Evolutionary conservation across 805 yeast genomes (phyloP).

Genomic region (Kockiozyma suomiensis): DNA sequence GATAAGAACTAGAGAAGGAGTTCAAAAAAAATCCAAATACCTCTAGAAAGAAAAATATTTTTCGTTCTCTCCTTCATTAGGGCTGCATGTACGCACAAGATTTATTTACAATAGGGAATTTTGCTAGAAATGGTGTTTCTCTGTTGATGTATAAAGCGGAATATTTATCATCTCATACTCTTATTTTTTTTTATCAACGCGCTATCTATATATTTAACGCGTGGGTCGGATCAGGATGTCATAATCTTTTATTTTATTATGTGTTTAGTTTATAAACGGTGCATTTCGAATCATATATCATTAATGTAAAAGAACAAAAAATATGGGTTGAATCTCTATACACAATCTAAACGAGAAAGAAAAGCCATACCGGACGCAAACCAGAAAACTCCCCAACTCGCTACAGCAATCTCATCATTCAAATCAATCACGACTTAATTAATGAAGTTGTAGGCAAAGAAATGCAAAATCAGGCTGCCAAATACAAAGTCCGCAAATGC

Average conservation of each 20-base stretch:
- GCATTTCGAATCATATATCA: not conserved
- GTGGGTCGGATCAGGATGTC: not conserved
- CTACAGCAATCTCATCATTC: not conserved
- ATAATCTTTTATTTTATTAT: not conserved
- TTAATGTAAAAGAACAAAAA: not conserved
- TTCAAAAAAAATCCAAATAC: no score
- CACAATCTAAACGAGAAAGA: no score
- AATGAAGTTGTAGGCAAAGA: constrained; percentile 86
- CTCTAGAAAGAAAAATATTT: no score
- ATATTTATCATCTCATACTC: not conserved
- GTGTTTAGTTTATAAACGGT: not conserved
- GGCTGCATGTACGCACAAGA: no score
- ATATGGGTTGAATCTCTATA: no score
- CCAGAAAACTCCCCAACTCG: not conserved
- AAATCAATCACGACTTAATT: constrained; percentile 51
- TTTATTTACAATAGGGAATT: not conserved
- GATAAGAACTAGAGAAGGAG: not conserved
- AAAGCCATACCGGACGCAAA: no score
- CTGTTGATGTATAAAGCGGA: not conserved
- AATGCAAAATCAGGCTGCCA: constrained; percentile 87
- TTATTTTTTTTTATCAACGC: not conserved
- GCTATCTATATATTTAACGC: not conserved
- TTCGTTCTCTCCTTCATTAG: no score
- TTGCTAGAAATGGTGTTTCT: not conserved
- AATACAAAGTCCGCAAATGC: constrained; percentile 87